Evolutionary conservation across 2,329 filamentous ascomycete genomes (phyloP).

Genomic region (Apiospora hydei): DNA sequence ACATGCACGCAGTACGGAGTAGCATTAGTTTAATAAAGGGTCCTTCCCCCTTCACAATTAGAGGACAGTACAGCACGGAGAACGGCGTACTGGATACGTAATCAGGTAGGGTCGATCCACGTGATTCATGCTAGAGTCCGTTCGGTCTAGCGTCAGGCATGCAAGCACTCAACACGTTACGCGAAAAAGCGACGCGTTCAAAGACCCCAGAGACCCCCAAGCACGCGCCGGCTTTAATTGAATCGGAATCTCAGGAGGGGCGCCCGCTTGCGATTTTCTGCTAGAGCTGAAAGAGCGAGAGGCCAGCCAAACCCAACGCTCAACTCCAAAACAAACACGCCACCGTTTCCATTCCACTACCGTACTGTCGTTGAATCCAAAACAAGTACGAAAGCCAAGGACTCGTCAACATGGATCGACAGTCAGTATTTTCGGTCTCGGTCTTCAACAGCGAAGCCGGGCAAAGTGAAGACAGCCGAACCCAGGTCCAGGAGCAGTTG

Average conservation of each 20-base stretch:
- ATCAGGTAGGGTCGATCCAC: not conserved
- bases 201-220: not conserved
- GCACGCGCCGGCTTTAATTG: constrained; percentile 17
- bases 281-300: constrained; percentile 1
- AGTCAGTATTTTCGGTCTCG: constrained; percentile 85
- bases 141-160: not conserved
- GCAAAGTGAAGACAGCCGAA: constrained; percentile 71
- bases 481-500: constrained; percentile 79
- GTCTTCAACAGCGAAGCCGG: constrained; percentile 75
- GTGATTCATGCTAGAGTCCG: not conserved
- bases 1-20: not conserved
- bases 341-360: constrained; percentile 19
- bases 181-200: not conserved
- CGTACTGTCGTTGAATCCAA: not conserved
- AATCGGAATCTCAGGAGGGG: constrained; percentile 22
- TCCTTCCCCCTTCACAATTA: not conserved
- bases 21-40: not conserved
- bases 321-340: constrained; percentile 7
- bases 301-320: constrained; percentile 19
- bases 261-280: constrained; percentile 21
- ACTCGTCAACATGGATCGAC: constrained; percentile 74
- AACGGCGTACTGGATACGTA: not conserved
- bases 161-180: constrained; percentile 16
- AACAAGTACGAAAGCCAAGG: not conserved
- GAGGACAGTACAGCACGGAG: not conserved